A percentile compares a stretch with the other conserved stretches of the same genome.
phyloP scores from a whole-genome alignment of 148 eudicot genomes.

The Rhododendron molle region DNA sequence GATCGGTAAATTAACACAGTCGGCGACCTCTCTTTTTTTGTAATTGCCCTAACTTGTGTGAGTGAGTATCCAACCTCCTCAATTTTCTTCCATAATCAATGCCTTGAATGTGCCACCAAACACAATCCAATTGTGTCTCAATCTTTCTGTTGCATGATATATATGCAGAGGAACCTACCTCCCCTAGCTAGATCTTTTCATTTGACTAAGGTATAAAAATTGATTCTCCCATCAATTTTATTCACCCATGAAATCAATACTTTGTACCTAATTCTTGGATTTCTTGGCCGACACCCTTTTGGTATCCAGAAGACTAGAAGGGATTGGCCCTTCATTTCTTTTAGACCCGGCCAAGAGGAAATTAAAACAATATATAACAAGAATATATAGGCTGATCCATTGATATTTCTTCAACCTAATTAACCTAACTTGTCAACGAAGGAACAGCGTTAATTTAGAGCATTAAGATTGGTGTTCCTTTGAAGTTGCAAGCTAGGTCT shows the following conservation, averaged over 20 bases:
- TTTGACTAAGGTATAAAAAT: slow-evolving; percentile 6
- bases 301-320: background rate
- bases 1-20: background rate
- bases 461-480: background rate
- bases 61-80: background rate
- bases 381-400: background rate
- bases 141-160: background rate
- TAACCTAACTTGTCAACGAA: background rate
- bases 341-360: background rate
- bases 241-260: background rate
- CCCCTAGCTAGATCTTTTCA: no score
- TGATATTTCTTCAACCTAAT: background rate
- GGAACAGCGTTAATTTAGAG: background rate
- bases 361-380: background rate
- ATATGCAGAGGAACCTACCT: background rate
- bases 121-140: background rate
- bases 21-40: background rate
- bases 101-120: background rate
- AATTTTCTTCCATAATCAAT: background rate
- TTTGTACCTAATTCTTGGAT: slow-evolving; percentile 6
- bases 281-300: background rate
- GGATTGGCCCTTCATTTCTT: background rate
- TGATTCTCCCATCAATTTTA: background rate
- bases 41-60: background rate
- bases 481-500: background rate